Evolutionary conservation across 2,329 filamentous ascomycete genomes (phyloP).

Genomic region (Diplocarpon rosae): DNA sequence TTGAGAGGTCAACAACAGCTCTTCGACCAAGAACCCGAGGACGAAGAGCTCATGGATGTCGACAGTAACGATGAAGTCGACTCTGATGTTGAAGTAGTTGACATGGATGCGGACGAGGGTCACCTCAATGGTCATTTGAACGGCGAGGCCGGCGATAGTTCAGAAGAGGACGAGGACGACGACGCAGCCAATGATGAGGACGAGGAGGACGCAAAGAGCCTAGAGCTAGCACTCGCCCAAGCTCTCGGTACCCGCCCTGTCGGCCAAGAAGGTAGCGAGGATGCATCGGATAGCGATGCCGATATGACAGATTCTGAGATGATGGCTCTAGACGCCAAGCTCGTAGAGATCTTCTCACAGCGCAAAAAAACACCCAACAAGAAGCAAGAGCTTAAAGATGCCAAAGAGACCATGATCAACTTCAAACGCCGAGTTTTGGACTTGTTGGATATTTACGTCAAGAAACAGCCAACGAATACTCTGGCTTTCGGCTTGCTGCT

Average conservation of each 20-base stretch:
- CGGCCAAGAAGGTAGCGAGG: conserved; percentile 46
- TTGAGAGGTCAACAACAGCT: conserved; percentile 74
- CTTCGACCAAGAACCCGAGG: conserved; percentile 60
- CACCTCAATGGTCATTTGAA: conserved; percentile 29
- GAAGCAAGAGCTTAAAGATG: conserved; percentile 78
- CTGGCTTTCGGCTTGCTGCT: conserved; percentile 60
- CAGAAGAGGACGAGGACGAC: conserved; percentile 35
- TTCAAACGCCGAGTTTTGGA: conserved; percentile 94
- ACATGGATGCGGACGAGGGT: conserved; percentile 34
- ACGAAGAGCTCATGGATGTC: conserved; percentile 37
- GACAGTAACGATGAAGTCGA: conserved; percentile 31
- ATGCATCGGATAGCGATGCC: conserved; percentile 49
- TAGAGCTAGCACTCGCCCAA: conserved; percentile 63
- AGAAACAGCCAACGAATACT: conserved; percentile 59
- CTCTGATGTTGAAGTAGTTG: conserved; percentile 40
- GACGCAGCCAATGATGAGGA: conserved; percentile 29
- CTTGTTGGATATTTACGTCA: conserved; percentile 73
- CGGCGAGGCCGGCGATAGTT: conserved; percentile 32
- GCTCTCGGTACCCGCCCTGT: conserved; percentile 63
- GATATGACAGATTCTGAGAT: conserved; percentile 97
- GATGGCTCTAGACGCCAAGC: conserved; percentile 74
- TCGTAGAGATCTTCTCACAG: conserved; percentile 77
- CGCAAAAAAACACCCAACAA: conserved; percentile 54
- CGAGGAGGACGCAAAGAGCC: conserved; percentile 33
- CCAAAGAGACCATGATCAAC: conserved; percentile 79